Conservation (phyloP, 768 basidiomycete genomes). For the Termitomyces sp. region DNA sequence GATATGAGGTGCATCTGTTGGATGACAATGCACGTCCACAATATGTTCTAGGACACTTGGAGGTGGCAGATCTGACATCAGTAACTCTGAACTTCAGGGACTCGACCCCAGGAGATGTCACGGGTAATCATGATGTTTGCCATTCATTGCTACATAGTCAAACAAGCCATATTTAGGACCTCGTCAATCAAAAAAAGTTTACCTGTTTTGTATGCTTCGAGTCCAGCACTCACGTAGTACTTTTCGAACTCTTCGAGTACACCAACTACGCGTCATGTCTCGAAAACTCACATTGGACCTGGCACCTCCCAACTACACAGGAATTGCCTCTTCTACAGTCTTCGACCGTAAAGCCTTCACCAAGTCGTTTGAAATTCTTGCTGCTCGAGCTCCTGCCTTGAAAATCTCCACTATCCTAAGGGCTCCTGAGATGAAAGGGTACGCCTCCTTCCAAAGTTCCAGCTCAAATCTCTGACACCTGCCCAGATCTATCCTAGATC, state of each 20-base stretch:
- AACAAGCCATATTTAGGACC: background rate
- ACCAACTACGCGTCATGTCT: constrained; percentile 25
- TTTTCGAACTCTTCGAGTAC: background rate
- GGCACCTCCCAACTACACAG: constrained; percentile 45
- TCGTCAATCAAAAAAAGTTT: background rate
- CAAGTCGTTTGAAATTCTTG: constrained; percentile 64
- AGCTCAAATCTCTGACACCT: background rate
- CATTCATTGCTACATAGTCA: background rate
- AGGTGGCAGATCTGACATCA: constrained; percentile 21
- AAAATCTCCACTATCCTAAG: constrained; percentile 56
- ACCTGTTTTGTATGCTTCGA: background rate
- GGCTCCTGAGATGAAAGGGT: constrained; percentile 60
- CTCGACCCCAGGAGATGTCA: too few relatives aligned
- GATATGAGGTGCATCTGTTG: constrained; percentile 66
- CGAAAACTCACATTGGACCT: constrained; percentile 27
- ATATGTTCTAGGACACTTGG: constrained; percentile 59
- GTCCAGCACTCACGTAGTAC: background rate
- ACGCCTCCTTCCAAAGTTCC: constrained; percentile 12
- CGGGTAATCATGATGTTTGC: background rate
- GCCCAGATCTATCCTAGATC: constrained; percentile 55
- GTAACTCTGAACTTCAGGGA: background rate
- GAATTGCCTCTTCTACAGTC: constrained; percentile 35
- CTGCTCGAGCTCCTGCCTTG: constrained; percentile 55
- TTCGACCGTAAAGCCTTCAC: constrained; percentile 67
- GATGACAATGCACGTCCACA: constrained; percentile 90